These are phyloP conservation scores for Cylindrotheca closterium DNA, from an alignment of 108 stramenopile genomes.

Conservation along the genomic window DNA sequence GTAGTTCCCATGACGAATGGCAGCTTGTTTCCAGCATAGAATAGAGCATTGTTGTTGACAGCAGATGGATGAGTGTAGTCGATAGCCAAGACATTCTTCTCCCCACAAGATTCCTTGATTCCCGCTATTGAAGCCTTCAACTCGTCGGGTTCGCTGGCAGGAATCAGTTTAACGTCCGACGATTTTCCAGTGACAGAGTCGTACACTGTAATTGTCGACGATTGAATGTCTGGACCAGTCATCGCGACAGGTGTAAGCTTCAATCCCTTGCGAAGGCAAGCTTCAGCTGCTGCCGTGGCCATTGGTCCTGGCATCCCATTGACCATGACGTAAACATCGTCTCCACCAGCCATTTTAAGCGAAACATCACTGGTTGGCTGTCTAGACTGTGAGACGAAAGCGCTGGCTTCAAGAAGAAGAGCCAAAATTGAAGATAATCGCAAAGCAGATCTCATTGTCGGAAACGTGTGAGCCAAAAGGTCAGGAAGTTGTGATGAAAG, in stretches of 20 bases:
- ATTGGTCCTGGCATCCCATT: conserved; percentile 96
- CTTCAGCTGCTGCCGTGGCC: conserved; percentile 95
- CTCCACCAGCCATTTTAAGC: conserved; percentile 4
- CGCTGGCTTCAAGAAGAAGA: not conserved
- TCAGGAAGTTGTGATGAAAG: not conserved
- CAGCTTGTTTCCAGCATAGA: conserved; percentile 77
- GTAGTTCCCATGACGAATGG: conserved; percentile 97
- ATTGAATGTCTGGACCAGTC: conserved; percentile 86
- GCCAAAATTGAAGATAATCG: not conserved
- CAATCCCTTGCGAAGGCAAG: conserved; percentile 86
- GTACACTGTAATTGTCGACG: conserved; percentile 61
- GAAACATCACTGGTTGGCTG: not conserved
- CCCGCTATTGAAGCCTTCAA: conserved; percentile 53
- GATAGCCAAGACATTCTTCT: conserved; percentile 81
- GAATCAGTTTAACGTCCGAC: conserved; percentile 71
- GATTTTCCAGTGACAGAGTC: conserved; percentile 67
- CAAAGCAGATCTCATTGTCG: not conserved
- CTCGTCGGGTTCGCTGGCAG: conserved; percentile 62
- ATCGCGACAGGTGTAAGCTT: conserved; percentile 82
- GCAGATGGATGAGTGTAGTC: conserved; percentile 98
- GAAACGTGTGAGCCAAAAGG: not conserved
- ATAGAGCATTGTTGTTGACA: conserved; percentile 91
- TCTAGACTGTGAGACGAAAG: not conserved
- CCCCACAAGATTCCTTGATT: conserved; percentile 49
- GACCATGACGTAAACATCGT: conserved; percentile 67